Evolutionary conservation across 2,329 filamentous ascomycete species (phyloP).

Genomic region (Coccinonectria pachysandricola): DNA sequence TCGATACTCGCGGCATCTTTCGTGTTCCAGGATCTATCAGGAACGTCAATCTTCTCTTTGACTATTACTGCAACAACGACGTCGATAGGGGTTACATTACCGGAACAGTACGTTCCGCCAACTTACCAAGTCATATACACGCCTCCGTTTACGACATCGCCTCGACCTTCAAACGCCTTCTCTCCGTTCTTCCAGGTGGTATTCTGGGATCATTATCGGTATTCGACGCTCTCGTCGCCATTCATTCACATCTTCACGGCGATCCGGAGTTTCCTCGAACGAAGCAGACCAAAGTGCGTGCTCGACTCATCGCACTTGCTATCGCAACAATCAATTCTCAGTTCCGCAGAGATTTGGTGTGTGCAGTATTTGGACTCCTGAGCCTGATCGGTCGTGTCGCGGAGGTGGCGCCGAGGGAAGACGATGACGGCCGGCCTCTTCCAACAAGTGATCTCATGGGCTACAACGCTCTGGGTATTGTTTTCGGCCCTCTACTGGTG

Average conservation of each 20-base stretch:
- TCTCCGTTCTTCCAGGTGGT: constrained; percentile 53
- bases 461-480: constrained; percentile 50
- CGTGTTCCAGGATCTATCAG: constrained; percentile 50
- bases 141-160: constrained; percentile 55
- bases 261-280: constrained; percentile 42
- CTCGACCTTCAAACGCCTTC: constrained; percentile 55
- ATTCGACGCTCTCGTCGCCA: constrained; percentile 52
- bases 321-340: constrained; percentile 49
- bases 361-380: constrained; percentile 55
- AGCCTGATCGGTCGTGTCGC: constrained; percentile 49
- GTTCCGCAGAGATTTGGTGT: constrained; percentile 53
- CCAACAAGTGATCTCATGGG: constrained; percentile 53
- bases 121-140: constrained; percentile 49
- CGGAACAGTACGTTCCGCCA: constrained; percentile 48
- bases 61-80: constrained; percentile 48
- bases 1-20: constrained; percentile 48
- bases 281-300: constrained; percentile 46
- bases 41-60: constrained; percentile 47
- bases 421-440: constrained; percentile 39
- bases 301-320: constrained; percentile 54
- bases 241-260: constrained; percentile 44
- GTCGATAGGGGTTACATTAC: constrained; percentile 39
- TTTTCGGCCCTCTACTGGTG: constrained; percentile 55
- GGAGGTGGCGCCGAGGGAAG: constrained; percentile 42
- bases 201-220: constrained; percentile 52